These are phyloP conservation scores for Scopulariopsis brevicaulis DNA, from an alignment of 2,329 filamentous ascomycete genomes.

Conservation along the genomic window DNA sequence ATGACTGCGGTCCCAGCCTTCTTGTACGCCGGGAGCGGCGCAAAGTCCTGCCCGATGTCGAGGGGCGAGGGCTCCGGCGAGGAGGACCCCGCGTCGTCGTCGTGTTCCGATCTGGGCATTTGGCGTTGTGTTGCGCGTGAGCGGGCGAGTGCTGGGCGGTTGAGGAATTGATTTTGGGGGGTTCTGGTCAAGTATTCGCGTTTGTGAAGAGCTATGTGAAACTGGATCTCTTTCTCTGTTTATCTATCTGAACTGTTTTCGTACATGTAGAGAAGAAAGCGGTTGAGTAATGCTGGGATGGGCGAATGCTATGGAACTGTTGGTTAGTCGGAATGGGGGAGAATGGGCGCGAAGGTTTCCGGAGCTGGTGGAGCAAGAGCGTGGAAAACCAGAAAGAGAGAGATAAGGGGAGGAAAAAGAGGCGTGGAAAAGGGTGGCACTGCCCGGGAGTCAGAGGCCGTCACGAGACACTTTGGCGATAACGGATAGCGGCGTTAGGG, in stretches of 20 bases:
- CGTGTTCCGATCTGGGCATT: not conserved
- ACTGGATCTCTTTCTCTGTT: not conserved
- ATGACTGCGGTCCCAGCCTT: constrained; percentile 36
- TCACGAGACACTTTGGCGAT: not conserved
- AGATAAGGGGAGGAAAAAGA: not conserved
- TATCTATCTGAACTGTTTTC: not conserved
- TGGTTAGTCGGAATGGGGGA: not conserved
- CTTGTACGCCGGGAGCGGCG: constrained; percentile 51
- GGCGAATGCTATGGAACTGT: not conserved
- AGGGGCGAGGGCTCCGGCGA: constrained; percentile 40
- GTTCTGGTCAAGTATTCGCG: not conserved
- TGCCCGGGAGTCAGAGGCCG: not conserved
- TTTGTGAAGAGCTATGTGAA: not conserved
- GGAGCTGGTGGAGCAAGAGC: not conserved
- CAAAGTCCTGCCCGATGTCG: constrained; percentile 39
- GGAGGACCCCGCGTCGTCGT: constrained; percentile 13
- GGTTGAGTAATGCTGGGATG: not conserved
- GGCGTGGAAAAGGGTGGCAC: not conserved
- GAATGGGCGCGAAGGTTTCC: not conserved
- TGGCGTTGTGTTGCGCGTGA: not conserved
- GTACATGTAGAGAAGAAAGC: not conserved
- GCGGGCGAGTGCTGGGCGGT: not conserved
- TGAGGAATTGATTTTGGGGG: not conserved
- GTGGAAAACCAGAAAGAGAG: not conserved
- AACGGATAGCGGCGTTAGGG: not conserved